phyloP scores from a whole-genome alignment of 164 flowering plant species.

The Magnolia kwangsiensis region DNA sequence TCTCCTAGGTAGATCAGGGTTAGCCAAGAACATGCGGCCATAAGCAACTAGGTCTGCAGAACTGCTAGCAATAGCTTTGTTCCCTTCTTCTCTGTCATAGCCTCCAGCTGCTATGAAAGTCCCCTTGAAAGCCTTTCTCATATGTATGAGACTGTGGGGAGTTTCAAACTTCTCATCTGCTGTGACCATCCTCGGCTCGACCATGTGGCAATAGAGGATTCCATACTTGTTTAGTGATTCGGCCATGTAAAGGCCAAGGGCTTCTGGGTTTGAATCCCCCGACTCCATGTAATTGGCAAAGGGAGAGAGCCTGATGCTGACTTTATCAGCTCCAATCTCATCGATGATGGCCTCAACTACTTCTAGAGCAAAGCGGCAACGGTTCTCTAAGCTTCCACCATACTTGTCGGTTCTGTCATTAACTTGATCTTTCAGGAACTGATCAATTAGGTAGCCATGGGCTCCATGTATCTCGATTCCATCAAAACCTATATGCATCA shows the following conservation, averaged over 20 bases:
- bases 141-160: conserved; percentile 27
- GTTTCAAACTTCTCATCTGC: conserved; percentile 9
- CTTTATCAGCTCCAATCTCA: conserved; percentile 8
- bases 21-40: conserved; percentile 37
- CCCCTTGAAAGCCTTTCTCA: conserved; percentile 43
- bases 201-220: conserved; percentile 41
- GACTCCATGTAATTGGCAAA: conserved; percentile 22
- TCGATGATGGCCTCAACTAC: background rate
- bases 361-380: conserved; percentile 5
- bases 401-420: background rate
- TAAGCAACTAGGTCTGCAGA: conserved; percentile 30
- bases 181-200: conserved; percentile 50
- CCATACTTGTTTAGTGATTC: conserved; percentile 37
- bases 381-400: conserved; percentile 5
- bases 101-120: conserved; percentile 46
- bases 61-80: conserved; percentile 27
- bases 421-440: conserved; percentile 37
- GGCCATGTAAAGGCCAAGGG: conserved; percentile 49
- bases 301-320: conserved; percentile 6
- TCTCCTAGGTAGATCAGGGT: conserved; percentile 38
- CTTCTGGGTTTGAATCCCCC: conserved; percentile 49
- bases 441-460: conserved; percentile 35
- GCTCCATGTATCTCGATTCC: conserved; percentile 52
- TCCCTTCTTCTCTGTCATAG: conserved; percentile 38
- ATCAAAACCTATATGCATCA: conserved; percentile 41